Evolutionary conservation across 148 eudicot genomes (phyloP).

Genomic region (Fallopia convolvulus): DNA sequence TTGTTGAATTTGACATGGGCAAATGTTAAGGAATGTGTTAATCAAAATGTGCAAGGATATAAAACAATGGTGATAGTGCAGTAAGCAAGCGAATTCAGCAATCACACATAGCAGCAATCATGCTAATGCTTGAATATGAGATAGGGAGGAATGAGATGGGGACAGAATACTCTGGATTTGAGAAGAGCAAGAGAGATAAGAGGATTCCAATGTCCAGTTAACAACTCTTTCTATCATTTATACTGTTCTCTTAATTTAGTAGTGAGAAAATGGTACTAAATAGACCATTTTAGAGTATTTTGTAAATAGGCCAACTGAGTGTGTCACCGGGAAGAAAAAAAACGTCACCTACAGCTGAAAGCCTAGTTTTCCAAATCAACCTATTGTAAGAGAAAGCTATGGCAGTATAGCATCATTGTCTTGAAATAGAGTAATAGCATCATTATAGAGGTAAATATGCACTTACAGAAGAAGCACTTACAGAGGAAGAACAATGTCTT

Average conservation of each 20-base stretch:
- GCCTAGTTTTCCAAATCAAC: neutral
- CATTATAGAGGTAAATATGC: constrained; percentile 8
- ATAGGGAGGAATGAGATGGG: neutral
- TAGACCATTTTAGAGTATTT: neutral
- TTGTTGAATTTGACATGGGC: neutral
- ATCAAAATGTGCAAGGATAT: neutral
- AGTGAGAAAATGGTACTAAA: neutral
- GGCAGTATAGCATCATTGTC: neutral
- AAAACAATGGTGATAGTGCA: neutral
- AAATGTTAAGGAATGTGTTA: neutral
- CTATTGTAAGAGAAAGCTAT: neutral
- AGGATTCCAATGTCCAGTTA: too few relatives aligned
- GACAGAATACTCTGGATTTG: neutral
- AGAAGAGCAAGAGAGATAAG: too few relatives aligned
- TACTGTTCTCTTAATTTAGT: neutral
- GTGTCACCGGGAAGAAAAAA: neutral
- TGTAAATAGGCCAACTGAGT: neutral
- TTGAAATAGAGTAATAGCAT: neutral
- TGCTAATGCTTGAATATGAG: neutral
- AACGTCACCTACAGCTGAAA: neutral
- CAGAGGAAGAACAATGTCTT: constrained; percentile 37
- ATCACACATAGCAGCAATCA: neutral
- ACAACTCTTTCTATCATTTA: neutral
- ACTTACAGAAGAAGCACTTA: constrained; percentile 63
- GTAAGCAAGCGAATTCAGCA: neutral